phyloP scores from a whole-genome alignment of 257 asterid species.

The Fraxinus cuspidata region DNA sequence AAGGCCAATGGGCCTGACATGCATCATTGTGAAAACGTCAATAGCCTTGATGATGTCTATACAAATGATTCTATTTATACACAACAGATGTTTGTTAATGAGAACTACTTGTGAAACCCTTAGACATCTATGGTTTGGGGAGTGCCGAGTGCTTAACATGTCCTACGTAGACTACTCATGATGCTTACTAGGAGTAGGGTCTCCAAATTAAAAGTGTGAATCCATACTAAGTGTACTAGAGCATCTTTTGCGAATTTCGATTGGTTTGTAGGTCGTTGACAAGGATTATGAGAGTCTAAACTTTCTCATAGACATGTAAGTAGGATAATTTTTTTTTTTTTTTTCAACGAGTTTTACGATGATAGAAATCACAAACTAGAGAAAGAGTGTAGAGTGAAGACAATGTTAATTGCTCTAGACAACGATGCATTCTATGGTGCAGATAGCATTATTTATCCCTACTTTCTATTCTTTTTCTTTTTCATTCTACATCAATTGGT shows the following conservation, averaged over 20 bases:
- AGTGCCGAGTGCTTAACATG: neutral
- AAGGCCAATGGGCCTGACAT: neutral
- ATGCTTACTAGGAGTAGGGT: neutral
- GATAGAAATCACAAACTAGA: neutral
- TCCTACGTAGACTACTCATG: neutral
- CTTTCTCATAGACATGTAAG: neutral
- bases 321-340: neutral
- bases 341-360: neutral
- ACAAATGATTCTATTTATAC: neutral
- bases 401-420: neutral
- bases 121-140: neutral
- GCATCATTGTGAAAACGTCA: neutral
- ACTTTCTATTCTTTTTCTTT: no score
- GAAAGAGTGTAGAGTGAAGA: neutral
- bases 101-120: neutral
- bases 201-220: neutral
- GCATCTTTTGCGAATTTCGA: neutral
- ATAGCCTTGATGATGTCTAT: neutral
- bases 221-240: no score
- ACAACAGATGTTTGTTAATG: neutral
- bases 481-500: neutral
- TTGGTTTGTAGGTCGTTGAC: neutral
- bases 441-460: neutral
- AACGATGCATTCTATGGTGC: neutral
- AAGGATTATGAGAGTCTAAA: neutral